Evolutionary conservation across 2,329 filamentous ascomycete species (phyloP).

Genomic region (Xylaria hypoxylon): DNA sequence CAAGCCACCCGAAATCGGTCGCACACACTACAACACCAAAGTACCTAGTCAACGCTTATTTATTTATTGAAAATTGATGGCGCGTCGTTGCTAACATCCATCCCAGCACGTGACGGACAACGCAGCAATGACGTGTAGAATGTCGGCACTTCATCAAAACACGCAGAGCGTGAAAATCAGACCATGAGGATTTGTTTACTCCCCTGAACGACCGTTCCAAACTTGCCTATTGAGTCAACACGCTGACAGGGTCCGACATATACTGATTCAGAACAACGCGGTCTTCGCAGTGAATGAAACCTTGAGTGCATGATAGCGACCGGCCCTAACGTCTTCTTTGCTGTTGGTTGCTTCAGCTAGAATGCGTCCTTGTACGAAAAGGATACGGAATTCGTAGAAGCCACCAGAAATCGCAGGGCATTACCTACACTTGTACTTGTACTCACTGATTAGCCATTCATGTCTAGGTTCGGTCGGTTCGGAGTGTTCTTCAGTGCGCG

Average conservation of each 20-base stretch:
- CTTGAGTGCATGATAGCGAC: neutral
- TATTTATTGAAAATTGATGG: neutral
- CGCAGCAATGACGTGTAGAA: constrained; percentile 38
- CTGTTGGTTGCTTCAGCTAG: neutral
- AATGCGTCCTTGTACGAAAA: neutral
- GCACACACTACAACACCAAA: neutral
- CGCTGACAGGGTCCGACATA: neutral
- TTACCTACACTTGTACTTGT: no score
- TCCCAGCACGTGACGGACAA: constrained; percentile 15
- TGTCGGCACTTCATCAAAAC: neutral
- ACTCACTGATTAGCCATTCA: neutral
- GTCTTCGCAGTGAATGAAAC: constrained; percentile 9
- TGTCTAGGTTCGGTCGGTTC: neutral
- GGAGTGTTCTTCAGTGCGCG: neutral
- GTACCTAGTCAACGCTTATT: constrained; percentile 3
- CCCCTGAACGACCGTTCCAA: neutral
- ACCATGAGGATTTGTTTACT: neutral
- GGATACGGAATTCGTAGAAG: neutral
- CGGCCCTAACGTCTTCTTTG: neutral
- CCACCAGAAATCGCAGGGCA: neutral
- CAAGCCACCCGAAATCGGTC: constrained; percentile 17
- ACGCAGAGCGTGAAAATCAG: neutral
- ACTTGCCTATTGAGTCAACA: neutral
- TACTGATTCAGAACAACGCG: neutral
- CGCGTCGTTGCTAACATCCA: constrained; percentile 8